These are phyloP conservation scores for Piper betle DNA, from an alignment of 164 flowering plant species.

Conservation along the genomic window DNA sequence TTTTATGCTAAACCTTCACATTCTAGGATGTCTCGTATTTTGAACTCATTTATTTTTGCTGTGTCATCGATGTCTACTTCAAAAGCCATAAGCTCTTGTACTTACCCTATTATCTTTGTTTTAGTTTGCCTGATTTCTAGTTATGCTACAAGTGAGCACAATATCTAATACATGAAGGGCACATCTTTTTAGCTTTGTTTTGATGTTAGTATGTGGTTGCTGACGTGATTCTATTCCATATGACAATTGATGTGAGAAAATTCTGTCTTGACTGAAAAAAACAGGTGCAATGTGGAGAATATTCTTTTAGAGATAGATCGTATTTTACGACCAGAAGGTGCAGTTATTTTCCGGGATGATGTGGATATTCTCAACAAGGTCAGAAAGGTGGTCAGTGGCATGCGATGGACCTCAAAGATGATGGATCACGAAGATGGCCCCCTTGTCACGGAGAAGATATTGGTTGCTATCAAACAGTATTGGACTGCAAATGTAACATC, in stretches of 20 bases:
- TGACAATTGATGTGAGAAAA: neutral
- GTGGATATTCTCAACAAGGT: constrained; percentile 57
- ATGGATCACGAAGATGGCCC: constrained; percentile 84
- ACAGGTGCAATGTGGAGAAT: constrained; percentile 64
- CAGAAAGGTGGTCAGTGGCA: constrained; percentile 43
- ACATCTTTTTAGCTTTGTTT: neutral
- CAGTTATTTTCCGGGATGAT: constrained; percentile 58
- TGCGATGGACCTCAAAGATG: constrained; percentile 61
- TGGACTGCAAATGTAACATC: constrained; percentile 47
- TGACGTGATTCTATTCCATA: neutral
- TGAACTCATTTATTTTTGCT: no score
- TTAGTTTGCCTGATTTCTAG: no score
- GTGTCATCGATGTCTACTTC: no score
- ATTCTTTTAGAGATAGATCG: constrained; percentile 83
- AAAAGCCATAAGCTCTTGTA: neutral
- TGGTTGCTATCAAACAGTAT: constrained; percentile 60
- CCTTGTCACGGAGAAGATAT: constrained; percentile 54
- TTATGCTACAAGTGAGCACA: no score
- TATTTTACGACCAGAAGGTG: constrained; percentile 69
- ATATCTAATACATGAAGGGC: neutral
- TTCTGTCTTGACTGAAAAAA: neutral
- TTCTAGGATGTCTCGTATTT: no score
- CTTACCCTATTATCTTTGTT: no score
- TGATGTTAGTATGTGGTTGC: neutral
- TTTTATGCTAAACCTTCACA: neutral